Evolutionary conservation across 108 stramenopile genomes (phyloP), one percentile per base, ranked within the genome.

Genomic region (Cyclotella cryptica): DNA sequence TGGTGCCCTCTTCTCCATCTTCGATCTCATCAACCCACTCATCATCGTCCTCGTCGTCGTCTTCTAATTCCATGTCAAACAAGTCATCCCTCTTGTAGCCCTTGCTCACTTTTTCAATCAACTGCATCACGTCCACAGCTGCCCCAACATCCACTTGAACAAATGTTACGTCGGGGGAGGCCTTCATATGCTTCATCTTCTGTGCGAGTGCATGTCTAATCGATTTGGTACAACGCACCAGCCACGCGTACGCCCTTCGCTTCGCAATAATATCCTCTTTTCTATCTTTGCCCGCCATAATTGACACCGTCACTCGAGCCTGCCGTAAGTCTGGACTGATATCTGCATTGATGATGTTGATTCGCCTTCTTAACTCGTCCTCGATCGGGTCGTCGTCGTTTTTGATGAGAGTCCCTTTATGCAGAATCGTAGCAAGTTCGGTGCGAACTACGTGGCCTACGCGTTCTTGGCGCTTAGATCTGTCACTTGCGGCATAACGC

Each of bases 121-220:
- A 71, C 65, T 89, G 85, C 92, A 94, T 94, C 55, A 96, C 93
- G 84, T 94, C 93, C 52, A 93, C 91, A 11, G 93, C 96, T 19
- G 90, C 93, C 9, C 89, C 89, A 11, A 96, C 89, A 87, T 96
- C 93, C n/a, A 88, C 91, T 80, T 92, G 91, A 21, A 90, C 88
- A 84, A 96, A 96, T 12, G 84, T 90, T 57, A 96, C 78, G 71
- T 88, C 80, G 17, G 96, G 96, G 28, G 64, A 69, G 39, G 74
- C 71, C 81, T 92, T 94, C 93, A 96, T 92, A 71, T 96, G 96
- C 13, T 75, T 86, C 85, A 96, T 86, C 63, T 82, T 83, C 66
- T 91, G 88, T 28, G 92, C 88, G 74, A 96, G 66, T 4, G 92
- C 80, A 71, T 93, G 89, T 51, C 91, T 82, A 75, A 96, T 86